These are phyloP conservation scores for Aspergillus biplanus DNA, from an alignment of 495 filamentous ascomycete genomes.

Conservation along the genomic window DNA sequence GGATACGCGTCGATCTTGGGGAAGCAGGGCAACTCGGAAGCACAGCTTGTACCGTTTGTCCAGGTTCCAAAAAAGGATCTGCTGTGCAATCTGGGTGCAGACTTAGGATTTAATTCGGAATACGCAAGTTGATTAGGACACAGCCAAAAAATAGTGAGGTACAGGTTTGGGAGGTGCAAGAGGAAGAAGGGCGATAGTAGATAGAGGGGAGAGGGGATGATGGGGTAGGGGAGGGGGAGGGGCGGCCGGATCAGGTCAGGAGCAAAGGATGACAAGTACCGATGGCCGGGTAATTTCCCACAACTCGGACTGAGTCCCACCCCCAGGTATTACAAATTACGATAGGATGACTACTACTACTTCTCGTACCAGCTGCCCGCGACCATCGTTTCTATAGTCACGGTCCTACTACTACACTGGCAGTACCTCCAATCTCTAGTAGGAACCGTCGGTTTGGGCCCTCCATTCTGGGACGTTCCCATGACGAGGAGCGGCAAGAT, in stretches of 20 bases:
- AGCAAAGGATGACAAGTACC: conserved; percentile 22
- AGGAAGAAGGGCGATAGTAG: conserved; percentile 11
- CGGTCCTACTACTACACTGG: no score
- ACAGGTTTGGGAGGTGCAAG: neutral
- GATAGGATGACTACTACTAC: neutral
- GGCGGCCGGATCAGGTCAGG: conserved; percentile 30
- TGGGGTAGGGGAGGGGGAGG: conserved; percentile 29
- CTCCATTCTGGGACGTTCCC: conserved; percentile 4
- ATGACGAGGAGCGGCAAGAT: conserved; percentile 9
- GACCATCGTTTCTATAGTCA: no score
- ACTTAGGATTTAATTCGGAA: conserved; percentile 2
- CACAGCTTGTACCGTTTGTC: conserved; percentile 28
- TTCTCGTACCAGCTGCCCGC: no score
- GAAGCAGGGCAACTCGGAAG: conserved; percentile 24
- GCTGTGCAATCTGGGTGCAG: conserved; percentile 9
- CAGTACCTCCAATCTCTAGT: no score
- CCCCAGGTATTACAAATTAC: conserved; percentile 3
- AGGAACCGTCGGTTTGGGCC: neutral
- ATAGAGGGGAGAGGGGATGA: conserved; percentile 7
- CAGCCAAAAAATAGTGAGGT: neutral
- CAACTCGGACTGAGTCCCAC: conserved; percentile 10
- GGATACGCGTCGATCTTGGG: conserved; percentile 26
- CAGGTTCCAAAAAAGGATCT: conserved; percentile 1
- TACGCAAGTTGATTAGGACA: conserved; percentile 8
- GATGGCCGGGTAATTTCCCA: conserved; percentile 9